Base-by-base conservation (phyloP, 1,284 basidiomycete genomes). In the Marasmius oreades region DNA sequence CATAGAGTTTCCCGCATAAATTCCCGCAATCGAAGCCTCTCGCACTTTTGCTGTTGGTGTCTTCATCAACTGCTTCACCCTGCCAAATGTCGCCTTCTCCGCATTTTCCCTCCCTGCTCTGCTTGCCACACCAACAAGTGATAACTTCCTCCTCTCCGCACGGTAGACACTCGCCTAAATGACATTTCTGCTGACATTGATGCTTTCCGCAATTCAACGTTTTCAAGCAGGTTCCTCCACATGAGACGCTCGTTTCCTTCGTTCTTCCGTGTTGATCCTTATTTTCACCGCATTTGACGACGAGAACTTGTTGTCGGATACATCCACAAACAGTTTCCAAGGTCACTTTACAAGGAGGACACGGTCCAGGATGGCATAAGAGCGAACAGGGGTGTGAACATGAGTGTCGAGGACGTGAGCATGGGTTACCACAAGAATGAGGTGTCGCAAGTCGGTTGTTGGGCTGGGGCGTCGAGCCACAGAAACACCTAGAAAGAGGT, bases 331-430 rank as follows among this genome's bases (percentile, higher is more conserved):
- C 75, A 7, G 74, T 64, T 16, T 73, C 72, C 5, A 78, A 76
- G 10, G 75, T 81, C 10, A 84, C 69, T 56, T 76, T 77, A 60
- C 83, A 85, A 0, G 77, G 77, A 1, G 78, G 78, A 64, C 79
- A 80, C 1, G 79, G 79, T 0, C 79, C 79, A 0, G 79, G 79
- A 63, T 80, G 79, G 59, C 79, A 81, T 24, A 67, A 82, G 3
- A 93, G 80, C 2, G 92, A 88, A 70, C 93, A 95, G 0, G 92
- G 87, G 23, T 94, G 78, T 0, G 89, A 82, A 64, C 93, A 97
- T 0, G 87, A 77, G 48, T 64, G 68, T 3, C 92, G 79, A 1
- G 75, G 64, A 2, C 92, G 83, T 0, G 86, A 80, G 68, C 94
- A 96, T 0, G 84, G 79, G 58, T 86, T 84, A 0, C 82, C 90